Conservation (phyloP, 352 stramenopile genomes). For the Pythium brassicae region DNA sequence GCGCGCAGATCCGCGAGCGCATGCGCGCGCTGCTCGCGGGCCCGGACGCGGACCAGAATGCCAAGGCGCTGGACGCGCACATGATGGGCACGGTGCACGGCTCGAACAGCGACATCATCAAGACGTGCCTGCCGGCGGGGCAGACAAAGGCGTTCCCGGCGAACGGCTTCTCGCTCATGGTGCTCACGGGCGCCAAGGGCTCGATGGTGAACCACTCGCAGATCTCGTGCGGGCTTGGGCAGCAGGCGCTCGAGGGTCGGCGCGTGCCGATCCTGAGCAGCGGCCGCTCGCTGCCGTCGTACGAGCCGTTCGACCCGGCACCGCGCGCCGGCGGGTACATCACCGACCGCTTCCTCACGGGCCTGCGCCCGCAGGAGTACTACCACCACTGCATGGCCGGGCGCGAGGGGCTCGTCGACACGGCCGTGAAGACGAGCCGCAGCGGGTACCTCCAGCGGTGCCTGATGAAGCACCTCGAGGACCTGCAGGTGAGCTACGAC, state of each 20-base stretch:
- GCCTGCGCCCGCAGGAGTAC: constrained; percentile 97
- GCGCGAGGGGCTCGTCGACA: constrained; percentile 97
- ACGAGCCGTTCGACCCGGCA: constrained; percentile 96
- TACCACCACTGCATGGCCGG: constrained; percentile 99
- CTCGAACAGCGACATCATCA: constrained; percentile 97
- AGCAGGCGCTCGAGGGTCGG: constrained; percentile 98
- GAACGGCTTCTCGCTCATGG: constrained; percentile 99
- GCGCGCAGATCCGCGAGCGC: constrained; percentile 59
- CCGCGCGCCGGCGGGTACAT: constrained; percentile 99
- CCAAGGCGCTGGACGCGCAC: constrained; percentile 79
- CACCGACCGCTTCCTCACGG: constrained; percentile 99
- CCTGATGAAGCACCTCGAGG: constrained; percentile 98
- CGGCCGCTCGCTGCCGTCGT: constrained; percentile 97
- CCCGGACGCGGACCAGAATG: constrained; percentile 66
- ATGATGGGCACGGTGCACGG: constrained; percentile 89
- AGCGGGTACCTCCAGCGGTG: constrained; percentile 99
- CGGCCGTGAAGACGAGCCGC: constrained; percentile 99
- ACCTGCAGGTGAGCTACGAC: constrained; percentile 98
- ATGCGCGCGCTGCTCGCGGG: constrained; percentile 76
- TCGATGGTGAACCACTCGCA: constrained; percentile 99
- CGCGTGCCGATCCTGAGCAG: constrained; percentile 98
- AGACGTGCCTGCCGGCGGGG: constrained; percentile 97
- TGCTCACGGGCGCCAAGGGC: constrained; percentile 98
- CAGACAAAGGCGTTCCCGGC: constrained; percentile 97
- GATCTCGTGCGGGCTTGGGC: constrained; percentile 98